Base-by-base conservation (phyloP, 768 basidiomycete genomes). In the Rubroboletus pulcherrimus region DNA sequence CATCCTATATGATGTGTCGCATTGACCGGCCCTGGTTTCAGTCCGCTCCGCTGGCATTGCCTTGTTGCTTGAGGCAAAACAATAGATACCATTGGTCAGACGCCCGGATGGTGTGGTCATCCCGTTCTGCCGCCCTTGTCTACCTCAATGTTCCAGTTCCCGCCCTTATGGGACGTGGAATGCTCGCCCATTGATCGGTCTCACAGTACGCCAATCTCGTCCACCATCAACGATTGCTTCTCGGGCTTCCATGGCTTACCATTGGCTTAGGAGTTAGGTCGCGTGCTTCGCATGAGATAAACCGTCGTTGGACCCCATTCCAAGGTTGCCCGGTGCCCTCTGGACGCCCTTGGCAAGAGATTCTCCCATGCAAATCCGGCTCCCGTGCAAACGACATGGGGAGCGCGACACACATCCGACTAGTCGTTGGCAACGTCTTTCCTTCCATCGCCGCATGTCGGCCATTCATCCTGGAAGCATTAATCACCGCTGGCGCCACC, bases 401-500 rank as follows among this genome's bases (percentile, higher is more conserved):
- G 45, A 59, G 29, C 40, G 24, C 47, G 26, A 49, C 30, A 51
- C 52, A 24, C 52, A 33, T 31, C 17, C 12, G n/a, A 47, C 19
- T 35, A 37, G 31, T 52, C 53, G 56, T 61, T 56, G 54, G 52
- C 54, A 66, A 59, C 49, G 46, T 8, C 55, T 51, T 53, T 66
- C 53, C 51, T 60, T 59, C 61, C 62, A 56, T 57, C 54, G 55
- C 63, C 60, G 65, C 64, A 58, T 55, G 61, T 54, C 55, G 61
- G 44, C 57, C 58, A 58, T 66, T 60, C 54, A 56, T 55, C 56
- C 63, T 67, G 56, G 63, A 67, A 63, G 57, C 42, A 43, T 70
- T 65, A 63, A 70, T 71, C 68, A 60, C 68, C 58, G 54, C 59
- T 52, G 17, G 69, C 63, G 70, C 67, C 67, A 64, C 69, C 58